These are phyloP conservation scores for Rhynchospora breviuscula DNA, from an alignment of 176 grass and related monocot species.

Conservation along the genomic window DNA sequence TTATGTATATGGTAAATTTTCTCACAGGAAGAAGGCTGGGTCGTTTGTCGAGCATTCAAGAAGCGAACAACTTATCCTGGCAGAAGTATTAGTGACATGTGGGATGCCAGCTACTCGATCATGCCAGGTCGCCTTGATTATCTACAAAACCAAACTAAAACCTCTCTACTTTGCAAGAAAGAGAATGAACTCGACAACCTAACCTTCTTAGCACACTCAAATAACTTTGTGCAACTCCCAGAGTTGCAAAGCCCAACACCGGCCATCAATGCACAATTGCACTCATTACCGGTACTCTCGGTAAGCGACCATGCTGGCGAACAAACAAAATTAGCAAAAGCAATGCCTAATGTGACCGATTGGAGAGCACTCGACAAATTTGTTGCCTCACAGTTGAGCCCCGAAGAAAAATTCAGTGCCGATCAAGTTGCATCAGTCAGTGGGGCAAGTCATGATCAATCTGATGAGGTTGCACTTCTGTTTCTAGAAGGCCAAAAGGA, in stretches of 20 bases:
- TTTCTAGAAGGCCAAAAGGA: conserved; percentile 26
- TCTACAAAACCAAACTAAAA: conserved; percentile 17
- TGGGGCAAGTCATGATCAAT: conserved; percentile 4
- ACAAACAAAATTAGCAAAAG: not conserved
- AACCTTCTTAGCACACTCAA: conserved; percentile 27
- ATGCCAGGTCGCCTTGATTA: conserved; percentile 20
- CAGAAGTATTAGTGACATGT: conserved; percentile 20
- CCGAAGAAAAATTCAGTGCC: conserved; percentile 20
- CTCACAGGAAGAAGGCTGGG: conserved; percentile 54
- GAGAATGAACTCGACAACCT: conserved; percentile 36
- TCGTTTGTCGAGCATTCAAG: conserved; percentile 50
- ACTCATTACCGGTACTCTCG: not conserved
- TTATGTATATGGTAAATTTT: not conserved
- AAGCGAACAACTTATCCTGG: conserved; percentile 29
- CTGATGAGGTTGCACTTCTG: conserved; percentile 34
- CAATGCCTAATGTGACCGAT: conserved; percentile 14
- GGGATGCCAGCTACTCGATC: conserved; percentile 28
- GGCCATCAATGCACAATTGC: not conserved
- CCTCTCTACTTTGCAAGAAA: conserved; percentile 33
- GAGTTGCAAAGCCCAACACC: conserved; percentile 34
- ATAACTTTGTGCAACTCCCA: conserved; percentile 38
- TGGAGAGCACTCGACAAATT: conserved; percentile 50
- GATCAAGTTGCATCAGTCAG: conserved; percentile 18
- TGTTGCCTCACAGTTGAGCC: conserved; percentile 46
- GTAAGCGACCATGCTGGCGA: not conserved